Evolutionary conservation across 2,329 filamentous ascomycete species (phyloP).

Genomic region (Sporothrix phasma): DNA sequence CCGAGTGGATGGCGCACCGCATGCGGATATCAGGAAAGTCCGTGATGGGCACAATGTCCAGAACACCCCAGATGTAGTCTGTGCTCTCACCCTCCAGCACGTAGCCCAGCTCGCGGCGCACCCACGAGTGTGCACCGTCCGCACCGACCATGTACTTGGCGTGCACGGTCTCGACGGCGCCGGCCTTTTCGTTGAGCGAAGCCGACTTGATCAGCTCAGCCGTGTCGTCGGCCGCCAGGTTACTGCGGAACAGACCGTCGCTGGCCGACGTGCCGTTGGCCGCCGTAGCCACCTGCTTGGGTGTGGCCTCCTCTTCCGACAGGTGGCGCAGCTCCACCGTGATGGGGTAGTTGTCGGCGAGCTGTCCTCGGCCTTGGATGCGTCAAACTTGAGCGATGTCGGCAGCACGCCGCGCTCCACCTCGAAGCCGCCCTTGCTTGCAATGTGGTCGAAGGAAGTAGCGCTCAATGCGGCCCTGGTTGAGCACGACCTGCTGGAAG

Average conservation of each 20-base stretch:
- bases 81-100: conserved; percentile 23
- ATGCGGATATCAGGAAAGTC: conserved; percentile 26
- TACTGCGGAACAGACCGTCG: conserved; percentile 51
- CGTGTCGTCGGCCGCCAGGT: conserved; percentile 46
- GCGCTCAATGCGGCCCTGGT: conserved; percentile 61
- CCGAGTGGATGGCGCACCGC: conserved; percentile 24
- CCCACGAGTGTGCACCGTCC: conserved; percentile 16
- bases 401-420: conserved; percentile 54
- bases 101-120: conserved; percentile 18
- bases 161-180: conserved; percentile 13
- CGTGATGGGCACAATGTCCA: conserved; percentile 25
- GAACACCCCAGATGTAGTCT: conserved; percentile 25
- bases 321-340: conserved; percentile 49
- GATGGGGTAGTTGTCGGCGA: conserved; percentile 45
- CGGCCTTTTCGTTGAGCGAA: conserved; percentile 20
- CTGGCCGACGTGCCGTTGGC: conserved; percentile 30
- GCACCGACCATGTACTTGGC: conserved; percentile 17
- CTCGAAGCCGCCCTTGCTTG: conserved; percentile 36
- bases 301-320: conserved; percentile 47
- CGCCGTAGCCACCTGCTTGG: conserved; percentile 26
- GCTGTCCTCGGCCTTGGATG: conserved; percentile 37
- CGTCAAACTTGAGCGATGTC: conserved; percentile 44
- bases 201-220: conserved; percentile 35
- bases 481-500: conserved; percentile 57
- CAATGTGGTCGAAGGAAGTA: conserved; percentile 55